Percentiles rank a stretch among this genome's conserved stretches.
Evolutionary conservation across 148 eudicot genomes (phyloP).

Genomic region (Rhododendron molle): DNA sequence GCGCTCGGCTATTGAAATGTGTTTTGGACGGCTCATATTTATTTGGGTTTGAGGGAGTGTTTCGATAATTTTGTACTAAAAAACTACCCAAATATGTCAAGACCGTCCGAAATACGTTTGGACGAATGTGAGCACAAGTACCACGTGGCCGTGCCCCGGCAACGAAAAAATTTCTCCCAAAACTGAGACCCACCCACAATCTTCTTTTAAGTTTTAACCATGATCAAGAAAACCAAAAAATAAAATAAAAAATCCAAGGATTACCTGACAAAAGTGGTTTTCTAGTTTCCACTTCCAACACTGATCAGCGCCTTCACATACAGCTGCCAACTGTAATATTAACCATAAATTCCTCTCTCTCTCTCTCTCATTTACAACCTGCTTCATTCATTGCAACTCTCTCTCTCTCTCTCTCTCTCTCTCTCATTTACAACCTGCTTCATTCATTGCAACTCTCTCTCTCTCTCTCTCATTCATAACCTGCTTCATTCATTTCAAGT

Average conservation of each 20-base stretch:
- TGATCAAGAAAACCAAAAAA: too few relatives aligned
- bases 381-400: not conserved
- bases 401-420: not conserved
- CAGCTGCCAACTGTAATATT: not conserved
- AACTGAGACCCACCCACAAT: not conserved
- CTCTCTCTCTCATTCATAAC: not conserved
- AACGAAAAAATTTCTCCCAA: not conserved
- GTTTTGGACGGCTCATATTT: too few relatives aligned
- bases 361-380: not conserved
- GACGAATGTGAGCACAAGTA: too few relatives aligned
- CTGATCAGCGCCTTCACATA: not conserved
- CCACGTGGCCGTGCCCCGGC: too few relatives aligned
- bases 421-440: not conserved
- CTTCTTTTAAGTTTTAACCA: not conserved
- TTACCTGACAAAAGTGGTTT: not conserved
- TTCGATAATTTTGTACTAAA: too few relatives aligned
- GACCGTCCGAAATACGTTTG: too few relatives aligned
- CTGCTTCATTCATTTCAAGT: not conserved
- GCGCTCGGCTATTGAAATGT: too few relatives aligned
- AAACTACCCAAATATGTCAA: too few relatives aligned
- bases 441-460: not conserved
- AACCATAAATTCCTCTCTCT: not conserved
- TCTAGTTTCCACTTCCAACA: not conserved
- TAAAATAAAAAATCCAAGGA: not conserved
- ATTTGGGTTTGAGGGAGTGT: too few relatives aligned